Evolutionary conservation across 768 basidiomycete genomes (phyloP), one percentile per base, ranked within the genome.

Genomic region (Suillus variegatus): DNA sequence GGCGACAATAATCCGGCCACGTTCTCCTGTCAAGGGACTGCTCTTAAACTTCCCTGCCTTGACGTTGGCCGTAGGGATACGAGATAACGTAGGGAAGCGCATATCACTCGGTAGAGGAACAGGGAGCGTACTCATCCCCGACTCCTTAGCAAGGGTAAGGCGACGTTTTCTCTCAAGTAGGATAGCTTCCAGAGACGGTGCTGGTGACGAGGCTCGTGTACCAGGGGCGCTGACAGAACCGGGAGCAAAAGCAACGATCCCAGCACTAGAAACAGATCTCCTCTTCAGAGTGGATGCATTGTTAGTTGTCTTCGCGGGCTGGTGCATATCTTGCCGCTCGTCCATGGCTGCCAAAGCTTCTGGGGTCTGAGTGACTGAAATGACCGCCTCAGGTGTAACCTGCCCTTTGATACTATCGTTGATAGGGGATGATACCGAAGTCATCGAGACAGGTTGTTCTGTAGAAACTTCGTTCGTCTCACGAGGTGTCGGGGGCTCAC

Each of bases 21-120:
- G 73, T 60, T 82, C 82, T 32, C 83, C 82, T 25, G 79, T 84
- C 40, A 90, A 77, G 40, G 89, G 90, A 71, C 85, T 91, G 71
- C 90, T 92, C 85, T 92, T 92, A 77, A 91, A 93, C 66, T 85
- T 81, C 68, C 70, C 71, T 28, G 86, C 87, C 71, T 87, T 89
- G 61, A 68, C 62, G 44, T 70, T 61, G 20, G 65, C 64, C 22
- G 66, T 63, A 41, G 62, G 44, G 51, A 68, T 20, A 60, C 76
- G 71, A 20, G 28, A 9, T 52, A 63, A 12, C 1, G 44, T 25
- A 1, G 67, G 40, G 8, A 28, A 49, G 47, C 62, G 72, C 25
- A 66, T 16, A 40, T 75, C 75, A 32, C 55, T 61, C 28, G 25
- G 41, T 22, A 63, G 7, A 16, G 69, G 55, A 49, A 47, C 9